These are phyloP conservation scores for Fusarium nisikadoi DNA, from an alignment of 2,329 filamentous ascomycete genomes.

Conservation along the genomic window DNA sequence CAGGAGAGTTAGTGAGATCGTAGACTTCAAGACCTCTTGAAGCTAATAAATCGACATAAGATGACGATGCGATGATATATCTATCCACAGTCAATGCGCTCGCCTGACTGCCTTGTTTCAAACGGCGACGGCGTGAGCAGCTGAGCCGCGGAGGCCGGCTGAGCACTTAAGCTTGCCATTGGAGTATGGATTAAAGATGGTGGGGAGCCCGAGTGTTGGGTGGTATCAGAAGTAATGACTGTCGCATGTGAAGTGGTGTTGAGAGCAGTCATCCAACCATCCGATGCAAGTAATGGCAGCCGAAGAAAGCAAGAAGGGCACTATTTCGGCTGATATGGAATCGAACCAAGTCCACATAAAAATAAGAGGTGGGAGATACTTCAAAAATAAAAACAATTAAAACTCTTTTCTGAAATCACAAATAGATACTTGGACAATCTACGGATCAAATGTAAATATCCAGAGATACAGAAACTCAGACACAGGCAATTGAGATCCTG, in stretches of 20 bases:
- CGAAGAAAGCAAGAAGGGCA: not conserved
- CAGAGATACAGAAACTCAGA: not conserved
- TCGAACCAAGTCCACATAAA: not conserved
- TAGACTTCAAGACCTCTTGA: constrained; percentile 25
- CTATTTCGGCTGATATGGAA: not conserved
- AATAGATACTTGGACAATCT: not conserved
- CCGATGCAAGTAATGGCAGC: not conserved
- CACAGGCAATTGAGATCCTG: not conserved
- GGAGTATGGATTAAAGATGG: constrained; percentile 15
- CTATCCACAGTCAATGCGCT: not conserved
- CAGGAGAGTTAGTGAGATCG: not conserved
- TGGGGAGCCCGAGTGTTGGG: constrained; percentile 12
- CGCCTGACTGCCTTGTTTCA: constrained; percentile 18
- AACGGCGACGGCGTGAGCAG: constrained; percentile 1
- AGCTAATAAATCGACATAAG: constrained; percentile 9
- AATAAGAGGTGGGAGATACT: not conserved
- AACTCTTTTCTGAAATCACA: not conserved
- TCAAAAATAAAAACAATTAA: no score
- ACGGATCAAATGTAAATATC: not conserved
- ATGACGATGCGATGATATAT: constrained; percentile 3
- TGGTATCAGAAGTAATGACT: constrained; percentile 8
- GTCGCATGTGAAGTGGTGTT: constrained; percentile 25
- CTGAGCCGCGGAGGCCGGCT: constrained; percentile 25
- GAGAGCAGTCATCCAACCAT: constrained; percentile 11
- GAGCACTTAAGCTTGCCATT: constrained; percentile 14